Base-by-base conservation (phyloP, 257 asterid species). In the Plantago ovata region DNA sequence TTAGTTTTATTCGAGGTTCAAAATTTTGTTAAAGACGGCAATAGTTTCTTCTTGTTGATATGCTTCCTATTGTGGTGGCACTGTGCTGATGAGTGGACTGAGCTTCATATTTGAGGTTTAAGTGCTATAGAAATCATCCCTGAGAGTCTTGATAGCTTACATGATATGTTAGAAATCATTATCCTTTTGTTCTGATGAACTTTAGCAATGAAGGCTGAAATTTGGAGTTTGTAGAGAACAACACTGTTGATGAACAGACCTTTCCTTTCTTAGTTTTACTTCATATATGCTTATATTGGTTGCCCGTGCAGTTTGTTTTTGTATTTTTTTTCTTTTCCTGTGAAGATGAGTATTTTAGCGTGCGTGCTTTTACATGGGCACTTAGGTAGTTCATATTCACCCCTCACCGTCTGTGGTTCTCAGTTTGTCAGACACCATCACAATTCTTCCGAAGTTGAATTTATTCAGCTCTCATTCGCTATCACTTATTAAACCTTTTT, bases 1-100 rank as follows among this genome's bases (percentile, higher is more conserved):
- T 64, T 58, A 41, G 28, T 50, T 62, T 61, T 38, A 40, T 50
- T 36, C n/a, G 53, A 44, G 19, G 44, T 69, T 60, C 56, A 81
- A 65, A 71, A 72, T 79, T 85, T 78, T 55, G 46, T 36, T 55
- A 55, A 55, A 38, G 55, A 55, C 38, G 60, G 18, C 60, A 8
- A n/a, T 38, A 55, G 22, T 55, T 36, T 38, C 22, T 55, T 38
- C 6, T 53, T 33, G 47, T 36, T 55, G 60, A 36, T 38, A 16
- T 55, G 24, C 33, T 38, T 40, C 60, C 60, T 16, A 13, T 28
- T 38, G 38, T 15, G 40, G 58, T 45, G 11, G 9, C 10, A n/a
- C 19, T 32, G 7, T 13, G 57, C 38, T 12, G 16, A 28, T 12
- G n/a, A 22, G 16, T 13, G 47, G 47, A 55, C 18, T 3, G 16